Evolutionary conservation across 495 filamentous ascomycete species (phyloP), one percentile per base, ranked within the genome.

Genomic region (Penicillium taxi): DNA sequence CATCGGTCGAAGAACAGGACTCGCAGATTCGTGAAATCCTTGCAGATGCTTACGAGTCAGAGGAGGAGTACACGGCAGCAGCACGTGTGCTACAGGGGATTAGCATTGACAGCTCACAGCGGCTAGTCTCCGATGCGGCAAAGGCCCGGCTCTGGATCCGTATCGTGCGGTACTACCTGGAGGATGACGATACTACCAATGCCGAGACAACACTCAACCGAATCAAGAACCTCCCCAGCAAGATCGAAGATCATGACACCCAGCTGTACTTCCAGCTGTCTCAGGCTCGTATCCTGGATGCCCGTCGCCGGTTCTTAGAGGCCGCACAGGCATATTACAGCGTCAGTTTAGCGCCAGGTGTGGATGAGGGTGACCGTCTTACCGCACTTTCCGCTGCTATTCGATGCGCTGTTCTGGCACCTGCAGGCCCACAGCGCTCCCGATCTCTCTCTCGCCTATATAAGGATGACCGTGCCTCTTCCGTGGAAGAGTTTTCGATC

Each of bases 151-250:
- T 94, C 28, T 96, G 88, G 82, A 83, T 96, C 32, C 82, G 93
- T 31, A 96, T 98, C 55, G 87, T 91, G 59, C 78, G 93, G 35
- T 81, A 91, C 60, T 89, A 91, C 58, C 75, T 98, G 29, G 93
- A 96, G 63, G 88, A 86, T 29, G 93, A 95, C 55, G 88, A 98
- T 52, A 84, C 83, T 15, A 91, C 81, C 2, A 71, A 67, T 11
- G 91, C 93, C 15, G 86, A 91, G 50, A 73, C 72, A 12, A 88
- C 89, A 58, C 72, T 96, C 37, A 96, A 96, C 69, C 82, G 86
- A 43, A 82, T 90, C 50, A 96, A 95, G 59, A 84, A 87, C 48
- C 64, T 96, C 33, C 86, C 94, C 39, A 82, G 84, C 70, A 80
- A 76, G 39, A 77, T 91, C 33, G 61, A 67, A 23, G 79, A 94